Conservation (phyloP, 352 stramenopile species). For the Phytophthora niederhauseri region DNA sequence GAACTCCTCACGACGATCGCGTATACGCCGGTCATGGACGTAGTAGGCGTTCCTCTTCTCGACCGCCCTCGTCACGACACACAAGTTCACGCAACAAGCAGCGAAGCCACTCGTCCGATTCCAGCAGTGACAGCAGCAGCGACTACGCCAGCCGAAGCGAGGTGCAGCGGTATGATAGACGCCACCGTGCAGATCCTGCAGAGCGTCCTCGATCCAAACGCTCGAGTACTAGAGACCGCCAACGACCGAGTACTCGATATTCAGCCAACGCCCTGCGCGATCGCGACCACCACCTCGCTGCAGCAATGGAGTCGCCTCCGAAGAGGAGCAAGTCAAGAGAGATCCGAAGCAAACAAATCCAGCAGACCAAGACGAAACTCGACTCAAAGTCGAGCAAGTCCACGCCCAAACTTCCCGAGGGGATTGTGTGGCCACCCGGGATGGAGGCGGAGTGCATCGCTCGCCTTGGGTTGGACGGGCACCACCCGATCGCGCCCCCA, state of each 20-base stretch:
- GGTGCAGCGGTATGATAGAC: background rate
- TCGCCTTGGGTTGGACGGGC: constrained; percentile 23
- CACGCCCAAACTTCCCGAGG: constrained; percentile 11
- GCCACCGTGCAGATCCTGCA: background rate
- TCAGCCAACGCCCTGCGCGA: background rate
- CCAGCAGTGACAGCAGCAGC: constrained; percentile 5
- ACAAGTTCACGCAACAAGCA: constrained; percentile 1
- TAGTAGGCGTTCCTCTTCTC: constrained; percentile 5
- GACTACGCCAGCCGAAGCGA: constrained; percentile 7
- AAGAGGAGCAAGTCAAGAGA: constrained; percentile 7
- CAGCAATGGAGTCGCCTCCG: constrained; percentile 9
- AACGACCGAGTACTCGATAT: constrained; percentile 2
- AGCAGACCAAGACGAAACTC: background rate
- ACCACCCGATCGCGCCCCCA: constrained; percentile 49
- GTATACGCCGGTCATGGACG: background rate
- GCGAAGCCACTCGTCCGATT: constrained; percentile 1
- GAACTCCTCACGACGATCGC: background rate
- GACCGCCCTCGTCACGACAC: background rate
- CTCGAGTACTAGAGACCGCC: background rate
- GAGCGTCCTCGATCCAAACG: background rate
- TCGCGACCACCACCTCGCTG: background rate
- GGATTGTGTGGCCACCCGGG: constrained; percentile 58
- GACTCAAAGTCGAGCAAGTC: background rate
- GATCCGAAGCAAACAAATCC: background rate
- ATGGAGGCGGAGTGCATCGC: constrained; percentile 49